phyloP scores from a whole-genome alignment of 2,329 filamentous ascomycete species.

The Raffaelea albimanens region DNA sequence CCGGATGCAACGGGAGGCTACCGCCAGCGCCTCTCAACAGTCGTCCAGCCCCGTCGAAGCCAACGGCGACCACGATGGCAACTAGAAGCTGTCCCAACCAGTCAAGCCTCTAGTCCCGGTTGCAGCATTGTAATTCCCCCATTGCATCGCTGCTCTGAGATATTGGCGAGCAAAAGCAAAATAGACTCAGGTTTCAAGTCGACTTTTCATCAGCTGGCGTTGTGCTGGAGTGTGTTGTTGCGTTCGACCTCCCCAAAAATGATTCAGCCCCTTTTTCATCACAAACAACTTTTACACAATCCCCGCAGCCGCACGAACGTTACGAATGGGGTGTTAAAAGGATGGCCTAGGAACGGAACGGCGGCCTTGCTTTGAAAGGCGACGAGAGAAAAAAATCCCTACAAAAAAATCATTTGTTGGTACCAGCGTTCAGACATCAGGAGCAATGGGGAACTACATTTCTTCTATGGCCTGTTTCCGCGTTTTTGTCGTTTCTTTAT shows the following conservation, averaged over 20 bases:
- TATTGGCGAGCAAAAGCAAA: neutral
- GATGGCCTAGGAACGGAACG: neutral
- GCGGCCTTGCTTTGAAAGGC: neutral
- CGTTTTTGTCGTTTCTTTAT: neutral
- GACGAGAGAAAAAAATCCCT: neutral
- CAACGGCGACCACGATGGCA: slow-evolving; percentile 46
- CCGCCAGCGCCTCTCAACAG: slow-evolving; percentile 36
- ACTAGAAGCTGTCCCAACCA: slow-evolving; percentile 22
- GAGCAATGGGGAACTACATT: neutral
- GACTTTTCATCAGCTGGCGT: neutral
- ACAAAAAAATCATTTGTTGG: neutral
- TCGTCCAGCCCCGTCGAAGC: slow-evolving; percentile 31
- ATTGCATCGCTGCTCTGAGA: neutral
- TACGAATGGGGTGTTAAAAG: neutral
- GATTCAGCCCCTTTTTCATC: no score
- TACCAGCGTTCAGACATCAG: no score
- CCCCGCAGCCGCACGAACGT: neutral
- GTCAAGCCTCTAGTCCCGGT: slow-evolving; percentile 2
- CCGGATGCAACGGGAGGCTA: slow-evolving; percentile 84
- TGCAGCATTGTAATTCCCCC: slow-evolving; percentile 3
- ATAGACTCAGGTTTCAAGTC: neutral
- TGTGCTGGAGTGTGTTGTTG: neutral
- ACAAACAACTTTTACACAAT: neutral
- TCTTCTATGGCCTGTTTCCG: neutral
- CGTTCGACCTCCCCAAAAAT: neutral